Base-by-base conservation (phyloP, 139 green algal species). In the Gonium pectorale region DNA sequence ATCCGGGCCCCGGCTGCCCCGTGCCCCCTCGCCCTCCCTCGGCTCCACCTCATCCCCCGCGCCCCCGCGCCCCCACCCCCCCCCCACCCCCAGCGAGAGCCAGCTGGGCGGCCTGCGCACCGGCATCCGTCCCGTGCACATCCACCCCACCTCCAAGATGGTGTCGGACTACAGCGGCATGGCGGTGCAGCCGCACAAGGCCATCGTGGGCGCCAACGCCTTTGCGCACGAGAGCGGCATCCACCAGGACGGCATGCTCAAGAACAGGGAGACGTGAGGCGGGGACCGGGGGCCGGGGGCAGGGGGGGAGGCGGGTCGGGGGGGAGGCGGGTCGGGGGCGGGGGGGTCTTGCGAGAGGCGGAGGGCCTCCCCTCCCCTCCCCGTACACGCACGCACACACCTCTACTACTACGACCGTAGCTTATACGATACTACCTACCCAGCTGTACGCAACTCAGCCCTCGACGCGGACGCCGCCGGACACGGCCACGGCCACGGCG, bases 171-270 rank as follows among this genome's bases (percentile, higher is more conserved):
- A 96, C 93, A 94, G 72, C 24, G 94, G 94, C 86, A 96, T 92
- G 89, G 78, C 91, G 3, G 90, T 99, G 52, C 97, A 99, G 92
- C 97, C 97, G 4, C 97, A 99, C 93, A 99, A 99, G 92, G 97
- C 97, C 22, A 99, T 99, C 71, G 97, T 99, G 78, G 97, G 97
- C n/a, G 96, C 97, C 44, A 99, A 99, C 84, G 97, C 97, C 0
- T 99, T 99, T 84, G 93, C 95, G 24, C 97, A 99, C 89, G 97
- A 99, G 90, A 95, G 81, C 44, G 97, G 97, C 59, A 99, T 99
- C 75, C 97, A 99, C 90, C 97, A 99, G 92, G 93, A 96, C 51
- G 94, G 94, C 82, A 97, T 97, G 94, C 87, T 97, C 24, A 97
- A 97, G 90, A 92, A 90, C 84, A 51, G 88, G 22, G 80, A 89